Base-by-base conservation (phyloP, 192 early-diverging fungal species). In the Linnemannia schmuckeri region DNA sequence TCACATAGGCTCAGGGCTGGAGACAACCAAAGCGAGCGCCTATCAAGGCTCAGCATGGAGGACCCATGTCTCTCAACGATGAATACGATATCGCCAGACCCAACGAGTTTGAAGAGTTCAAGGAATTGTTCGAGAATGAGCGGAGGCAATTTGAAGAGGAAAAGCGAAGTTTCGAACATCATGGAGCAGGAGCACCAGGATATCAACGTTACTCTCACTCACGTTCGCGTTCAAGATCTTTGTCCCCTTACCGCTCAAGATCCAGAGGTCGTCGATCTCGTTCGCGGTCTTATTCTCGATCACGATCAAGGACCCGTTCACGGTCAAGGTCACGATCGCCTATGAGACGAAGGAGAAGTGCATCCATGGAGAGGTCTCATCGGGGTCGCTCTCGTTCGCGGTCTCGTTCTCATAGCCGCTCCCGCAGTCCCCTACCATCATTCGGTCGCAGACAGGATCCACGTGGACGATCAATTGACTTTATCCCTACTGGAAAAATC, bases 31-130 rank as follows among this genome's bases (percentile, higher is more conserved):
- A 89, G 75, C 66, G 37, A 66, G 3, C 80, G 77, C 82, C 77
- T 74, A 33, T 47, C 55, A 72, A 83, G 76, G 76, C 68, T 4
- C 76, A 90, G 78, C 83, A 72, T 33, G 66, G 83, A 88, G 82
- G 80, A 74, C 83, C 88, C 41, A 79, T 91, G 47, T 80, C 79
- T 30, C 76, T 92, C 61, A 76, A 86, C 20, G 93, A 93, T 57
- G 93, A 92, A 55, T 94, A 93, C 87, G 95, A 96, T 55, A 93
- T 95, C 44, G 76, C 89, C 4, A 77, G 91, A 71, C 95, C 95
- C 7, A 96, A 95, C 71, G 95, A 96, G 66, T 96, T 91, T 83
- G 93, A 95, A 41, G 88, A 90, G 44, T 94, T 92, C 61, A 96
- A 95, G 79, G 80, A 86, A 66, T 42, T 86, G 15, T 81, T 78